phyloP scores from a whole-genome alignment of 331 rosid genomes.

The Malus hybrid region DNA sequence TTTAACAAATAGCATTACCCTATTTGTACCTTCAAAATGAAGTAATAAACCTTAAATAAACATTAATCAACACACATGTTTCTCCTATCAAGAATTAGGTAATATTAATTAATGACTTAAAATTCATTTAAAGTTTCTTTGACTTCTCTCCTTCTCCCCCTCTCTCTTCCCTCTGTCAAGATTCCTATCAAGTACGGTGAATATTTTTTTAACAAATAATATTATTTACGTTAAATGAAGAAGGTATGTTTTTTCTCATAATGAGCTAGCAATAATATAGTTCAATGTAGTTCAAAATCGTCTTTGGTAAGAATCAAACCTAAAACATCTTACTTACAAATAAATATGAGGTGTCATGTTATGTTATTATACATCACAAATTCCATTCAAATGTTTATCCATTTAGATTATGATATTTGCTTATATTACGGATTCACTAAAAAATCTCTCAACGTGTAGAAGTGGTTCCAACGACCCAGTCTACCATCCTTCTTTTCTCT shows the following conservation, averaged over 20 bases:
- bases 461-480: conserved; percentile 41
- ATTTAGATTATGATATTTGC: too few species aligned
- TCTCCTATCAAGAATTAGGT: not conserved
- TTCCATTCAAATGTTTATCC: too few species aligned
- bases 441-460: not conserved
- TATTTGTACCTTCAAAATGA: not conserved
- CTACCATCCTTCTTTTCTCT: conserved; percentile 19
- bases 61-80: not conserved
- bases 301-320: too few species aligned
- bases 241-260: too few species aligned
- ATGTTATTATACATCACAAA: too few species aligned
- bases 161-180: not conserved
- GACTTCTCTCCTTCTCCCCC: not conserved
- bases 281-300: too few species aligned
- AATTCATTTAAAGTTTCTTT: not conserved
- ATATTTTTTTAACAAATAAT: too few species aligned
- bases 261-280: too few species aligned
- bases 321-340: too few species aligned
- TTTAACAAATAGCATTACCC: not conserved
- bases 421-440: fast-evolving
- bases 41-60: not conserved
- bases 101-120: not conserved
- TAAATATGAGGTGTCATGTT: too few species aligned
- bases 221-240: too few species aligned
- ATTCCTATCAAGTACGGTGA: too few species aligned